Conservation (phyloP, 2,329 filamentous ascomycete genomes). For the Aspergillus neoniger region DNA sequence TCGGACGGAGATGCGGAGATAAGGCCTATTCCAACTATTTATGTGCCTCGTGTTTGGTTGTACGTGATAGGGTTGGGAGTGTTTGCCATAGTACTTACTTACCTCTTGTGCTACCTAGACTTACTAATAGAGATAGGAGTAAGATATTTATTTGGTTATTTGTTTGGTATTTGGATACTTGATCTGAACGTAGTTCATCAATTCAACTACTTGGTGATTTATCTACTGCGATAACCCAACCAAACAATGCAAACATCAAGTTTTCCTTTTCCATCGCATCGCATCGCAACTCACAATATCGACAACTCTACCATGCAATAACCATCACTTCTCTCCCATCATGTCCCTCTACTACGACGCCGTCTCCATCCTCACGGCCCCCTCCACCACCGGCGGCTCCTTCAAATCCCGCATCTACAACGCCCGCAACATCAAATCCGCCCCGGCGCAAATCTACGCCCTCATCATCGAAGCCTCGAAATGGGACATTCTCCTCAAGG, state of each 20-base stretch:
- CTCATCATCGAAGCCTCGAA: constrained; percentile 83
- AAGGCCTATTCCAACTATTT: neutral
- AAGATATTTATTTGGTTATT: no score
- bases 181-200: no score
- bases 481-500: constrained; percentile 83
- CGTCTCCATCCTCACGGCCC: constrained; percentile 68
- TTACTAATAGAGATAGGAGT: no score
- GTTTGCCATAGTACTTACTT: no score
- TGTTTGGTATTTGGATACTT: no score
- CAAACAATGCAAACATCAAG: constrained; percentile 32
- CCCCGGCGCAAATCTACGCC: constrained; percentile 81
- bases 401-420: constrained; percentile 83
- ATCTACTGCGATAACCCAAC: neutral
- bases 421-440: constrained; percentile 72
- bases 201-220: no score
- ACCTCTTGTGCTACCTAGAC: no score
- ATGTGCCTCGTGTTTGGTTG: neutral
- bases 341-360: constrained; percentile 98
- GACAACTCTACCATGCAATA: constrained; percentile 3
- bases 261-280: constrained; percentile 3
- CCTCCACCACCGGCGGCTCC: constrained; percentile 71
- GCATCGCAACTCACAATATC: neutral
- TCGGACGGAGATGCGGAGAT: constrained; percentile 12
- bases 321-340: constrained; percentile 6
- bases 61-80: neutral